phyloP scores from a whole-genome alignment of 768 basidiomycete genomes.

The Phlebiopsis gigantea region DNA sequence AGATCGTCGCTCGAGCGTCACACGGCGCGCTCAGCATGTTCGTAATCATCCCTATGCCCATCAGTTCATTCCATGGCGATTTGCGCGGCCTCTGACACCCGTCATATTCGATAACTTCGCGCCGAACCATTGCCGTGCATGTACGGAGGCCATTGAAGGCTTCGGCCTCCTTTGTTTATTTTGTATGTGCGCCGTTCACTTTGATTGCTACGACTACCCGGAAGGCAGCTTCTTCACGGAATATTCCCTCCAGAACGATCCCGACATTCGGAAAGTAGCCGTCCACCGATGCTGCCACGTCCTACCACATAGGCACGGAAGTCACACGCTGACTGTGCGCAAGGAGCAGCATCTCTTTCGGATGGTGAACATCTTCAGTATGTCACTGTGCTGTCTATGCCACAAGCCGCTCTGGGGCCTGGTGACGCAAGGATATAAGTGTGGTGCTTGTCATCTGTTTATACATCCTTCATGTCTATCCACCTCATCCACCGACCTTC shows the following conservation, averaged over 20 bases:
- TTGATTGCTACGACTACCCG: conserved; percentile 73
- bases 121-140: conserved; percentile 50
- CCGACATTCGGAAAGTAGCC: conserved; percentile 49
- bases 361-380: conserved; percentile 62
- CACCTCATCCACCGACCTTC: conserved; percentile 22
- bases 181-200: conserved; percentile 67
- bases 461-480: conserved; percentile 49
- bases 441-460: conserved; percentile 55
- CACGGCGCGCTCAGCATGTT: conserved; percentile 12
- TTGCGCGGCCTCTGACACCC: conserved; percentile 26
- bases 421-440: conserved; percentile 57
- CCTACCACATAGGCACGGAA: conserved; percentile 28
- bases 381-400: conserved; percentile 68
- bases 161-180: conserved; percentile 70
- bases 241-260: conserved; percentile 42
- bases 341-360: conserved; percentile 47
- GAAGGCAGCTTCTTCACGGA: conserved; percentile 55
- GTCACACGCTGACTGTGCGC: conserved; percentile 15
- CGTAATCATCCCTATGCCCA: conserved; percentile 42
- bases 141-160: conserved; percentile 48
- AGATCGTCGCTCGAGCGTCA: conserved; percentile 9
- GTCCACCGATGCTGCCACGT: conserved; percentile 57
- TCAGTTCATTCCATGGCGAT: conserved; percentile 70
- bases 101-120: conserved; percentile 25
- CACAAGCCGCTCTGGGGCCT: conserved; percentile 70